Evolutionary conservation across 1,139 yeast species (phyloP), one percentile per base, ranked within the genome.

Genomic region (Hyphopichia pseudoburtonii): DNA sequence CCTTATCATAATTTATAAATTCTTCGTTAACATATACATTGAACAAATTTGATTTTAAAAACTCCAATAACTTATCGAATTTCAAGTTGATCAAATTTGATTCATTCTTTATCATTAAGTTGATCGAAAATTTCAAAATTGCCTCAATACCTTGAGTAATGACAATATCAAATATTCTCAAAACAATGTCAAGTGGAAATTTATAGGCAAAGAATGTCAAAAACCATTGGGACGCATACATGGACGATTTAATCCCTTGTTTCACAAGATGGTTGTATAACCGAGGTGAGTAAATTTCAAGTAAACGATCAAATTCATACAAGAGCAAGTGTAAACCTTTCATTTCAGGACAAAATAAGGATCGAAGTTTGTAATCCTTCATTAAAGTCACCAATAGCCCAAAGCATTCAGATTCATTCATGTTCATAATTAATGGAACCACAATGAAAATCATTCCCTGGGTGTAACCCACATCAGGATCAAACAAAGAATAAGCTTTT

Each of bases 201-300:
- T 86, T 86, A 66, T 92, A 92, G 11, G 96, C 96, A 64, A 92
- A 92, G 48, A 92, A 75, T 0, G 98, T 92, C 50, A 89, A 71
- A 55, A 92, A 89, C 97, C 97, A 92, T 60, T 92, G 97, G 1
- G 92, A 79, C 0, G 96, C 97, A 66, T 87, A 92, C 97, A 90
- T 90, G 17, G 92, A 83, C 1, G 95, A 83, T 43, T 83, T 78
- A 17, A 92, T 81, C 3, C 97, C 97, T 57, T 88, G 92, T 45
- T 87, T 80, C 18, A 77, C 73, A 52, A 92, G 66, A 64, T 92
- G 97, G 39, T 78, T 76, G 57, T 82, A 80, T 35, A 92, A 70
- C 5, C 70, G 70, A 0, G 95, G 96, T 17, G 79, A 64, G 28
- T 71, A 62, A 40, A 77, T 84, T 55, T 88, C 96, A 34, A 90